A percentile compares a stretch with the other conserved stretches of the same genome.
These are phyloP conservation scores for Amanita rubescens DNA, from an alignment of 768 basidiomycete genomes.

Conservation along the genomic window DNA sequence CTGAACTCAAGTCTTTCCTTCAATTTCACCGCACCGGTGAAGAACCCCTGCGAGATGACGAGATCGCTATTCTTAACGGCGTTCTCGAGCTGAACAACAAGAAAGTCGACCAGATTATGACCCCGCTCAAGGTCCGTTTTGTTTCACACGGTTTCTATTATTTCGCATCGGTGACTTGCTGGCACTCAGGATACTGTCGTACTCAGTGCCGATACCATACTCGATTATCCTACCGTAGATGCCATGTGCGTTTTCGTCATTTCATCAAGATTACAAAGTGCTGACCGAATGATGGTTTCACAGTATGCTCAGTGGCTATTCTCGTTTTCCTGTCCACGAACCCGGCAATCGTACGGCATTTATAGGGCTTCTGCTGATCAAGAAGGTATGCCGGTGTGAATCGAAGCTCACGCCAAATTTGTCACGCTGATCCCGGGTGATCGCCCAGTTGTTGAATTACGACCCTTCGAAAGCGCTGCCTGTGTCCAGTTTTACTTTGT, in stretches of 20 bases:
- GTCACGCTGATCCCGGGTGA: background rate
- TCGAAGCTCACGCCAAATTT: too few species aligned
- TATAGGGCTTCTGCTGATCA: constrained; percentile 75
- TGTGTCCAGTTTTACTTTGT: constrained; percentile 68
- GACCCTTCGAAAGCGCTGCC: constrained; percentile 76
- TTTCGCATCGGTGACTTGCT: too few species aligned
- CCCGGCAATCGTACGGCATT: constrained; percentile 63
- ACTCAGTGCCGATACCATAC: constrained; percentile 65
- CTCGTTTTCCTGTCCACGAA: constrained; percentile 85
- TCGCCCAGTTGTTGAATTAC: constrained; percentile 69
- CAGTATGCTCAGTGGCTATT: constrained; percentile 78
- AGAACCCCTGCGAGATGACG: constrained; percentile 74
- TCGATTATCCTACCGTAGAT: constrained; percentile 77
- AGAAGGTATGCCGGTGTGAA: constrained; percentile 46
- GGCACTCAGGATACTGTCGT: constrained; percentile 83
- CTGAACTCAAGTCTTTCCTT: constrained; percentile 70
- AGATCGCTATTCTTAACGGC: constrained; percentile 75
- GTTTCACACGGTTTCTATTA: constrained; percentile 15
- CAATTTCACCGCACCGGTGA: constrained; percentile 74
- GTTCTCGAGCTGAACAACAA: constrained; percentile 74
- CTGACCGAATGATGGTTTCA: background rate
- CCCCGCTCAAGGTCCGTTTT: constrained; percentile 54
- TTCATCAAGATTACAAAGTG: background rate
- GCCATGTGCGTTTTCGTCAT: constrained; percentile 40
- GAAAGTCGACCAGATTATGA: constrained; percentile 75